Base-by-base conservation (phyloP, 1,284 basidiomycete species). In the Cryptococcus neoformans region DNA sequence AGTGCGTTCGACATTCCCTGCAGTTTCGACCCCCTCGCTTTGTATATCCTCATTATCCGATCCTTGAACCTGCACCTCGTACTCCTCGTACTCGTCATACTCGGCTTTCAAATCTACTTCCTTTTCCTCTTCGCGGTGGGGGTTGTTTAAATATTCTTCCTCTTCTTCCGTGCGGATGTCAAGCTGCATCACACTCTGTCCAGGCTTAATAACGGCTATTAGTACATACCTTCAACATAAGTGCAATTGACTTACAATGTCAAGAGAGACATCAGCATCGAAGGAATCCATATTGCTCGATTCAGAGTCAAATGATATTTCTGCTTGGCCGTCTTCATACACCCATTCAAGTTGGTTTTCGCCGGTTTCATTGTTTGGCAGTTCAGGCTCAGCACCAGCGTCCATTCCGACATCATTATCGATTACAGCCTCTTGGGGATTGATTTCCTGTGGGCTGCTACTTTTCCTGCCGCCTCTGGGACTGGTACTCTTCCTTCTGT, bases 241-340 rank as follows among this genome's bases (percentile, higher is more conserved):
- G 12, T 4, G 14, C 17, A 14, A 16, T 4, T 6, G 12, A 68
- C 70, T 58, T 44, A 74, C 70, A 12, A 66, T 53, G 48, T 70
- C 67, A 34, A 76, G 62, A 2, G 70, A 68, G 12, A 63, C 38
- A 46, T 76, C 72, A 2, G 63, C 64, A 8, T 70, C 69, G n/a
- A 72, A 46, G 2, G 62, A 65, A 14, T 69, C 71, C 5, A 58
- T 53, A 16, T 55, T 59, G 49, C 64, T 67, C 38, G 70, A 72
- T 47, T 72, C 69, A 8, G 65, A 65, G n/a, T 69, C 65, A 11
- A 66, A 54, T 12, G 68, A 68, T 6, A 52, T 56, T 1, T 65
- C 62, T 9, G 51, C 56, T 34, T 51, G 54, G 5, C 64, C 68
- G 34, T 68, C 65, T 60, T 72, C 72, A 21, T 66, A 59, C 1